These are phyloP conservation scores for Cladobotryum mycophilum DNA, from an alignment of 2,329 filamentous ascomycete species.

Conservation along the genomic window DNA sequence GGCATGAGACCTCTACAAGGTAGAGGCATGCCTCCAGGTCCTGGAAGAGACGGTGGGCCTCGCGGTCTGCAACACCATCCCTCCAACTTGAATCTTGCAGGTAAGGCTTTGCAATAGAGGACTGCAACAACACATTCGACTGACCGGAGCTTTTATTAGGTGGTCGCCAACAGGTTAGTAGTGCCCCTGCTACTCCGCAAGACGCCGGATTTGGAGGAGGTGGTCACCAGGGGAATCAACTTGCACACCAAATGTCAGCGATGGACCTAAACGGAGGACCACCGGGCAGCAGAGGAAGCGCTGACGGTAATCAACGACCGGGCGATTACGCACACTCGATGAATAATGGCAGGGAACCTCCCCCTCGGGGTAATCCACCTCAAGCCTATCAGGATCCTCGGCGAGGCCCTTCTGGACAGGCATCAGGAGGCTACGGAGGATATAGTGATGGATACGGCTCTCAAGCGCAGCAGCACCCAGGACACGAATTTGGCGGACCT, in stretches of 20 bases:
- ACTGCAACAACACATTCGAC: not conserved
- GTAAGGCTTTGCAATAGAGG: constrained; percentile 24
- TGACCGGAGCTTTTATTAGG: not conserved
- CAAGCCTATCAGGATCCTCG: constrained; percentile 28
- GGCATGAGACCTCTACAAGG: constrained; percentile 22
- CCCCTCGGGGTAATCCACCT: constrained; percentile 21
- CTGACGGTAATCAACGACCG: constrained; percentile 21
- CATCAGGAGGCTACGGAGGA: constrained; percentile 19
- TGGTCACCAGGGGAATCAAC: constrained; percentile 18
- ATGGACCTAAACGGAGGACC: constrained; percentile 29
- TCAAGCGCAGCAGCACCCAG: constrained; percentile 24
- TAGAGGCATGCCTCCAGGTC: constrained; percentile 20
- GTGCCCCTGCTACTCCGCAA: constrained; percentile 23
- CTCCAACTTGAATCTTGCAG: constrained; percentile 35
- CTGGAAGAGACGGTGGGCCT: constrained; percentile 34
- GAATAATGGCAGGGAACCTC: constrained; percentile 5
- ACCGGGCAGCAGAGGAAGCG: constrained; percentile 17
- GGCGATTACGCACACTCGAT: constrained; percentile 20
- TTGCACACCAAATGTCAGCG: constrained; percentile 27
- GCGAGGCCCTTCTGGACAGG: constrained; percentile 23
- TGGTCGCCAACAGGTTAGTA: constrained; percentile 27
- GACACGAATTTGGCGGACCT: constrained; percentile 44
- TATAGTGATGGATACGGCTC: constrained; percentile 22
- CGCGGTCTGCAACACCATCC: constrained; percentile 31
- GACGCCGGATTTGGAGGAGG: constrained; percentile 20